A percentile compares a stretch with the other conserved stretches of the same genome.
Conservation (phyloP, 1,284 basidiomycete species). For the Heterobasidion irregulare region DNA sequence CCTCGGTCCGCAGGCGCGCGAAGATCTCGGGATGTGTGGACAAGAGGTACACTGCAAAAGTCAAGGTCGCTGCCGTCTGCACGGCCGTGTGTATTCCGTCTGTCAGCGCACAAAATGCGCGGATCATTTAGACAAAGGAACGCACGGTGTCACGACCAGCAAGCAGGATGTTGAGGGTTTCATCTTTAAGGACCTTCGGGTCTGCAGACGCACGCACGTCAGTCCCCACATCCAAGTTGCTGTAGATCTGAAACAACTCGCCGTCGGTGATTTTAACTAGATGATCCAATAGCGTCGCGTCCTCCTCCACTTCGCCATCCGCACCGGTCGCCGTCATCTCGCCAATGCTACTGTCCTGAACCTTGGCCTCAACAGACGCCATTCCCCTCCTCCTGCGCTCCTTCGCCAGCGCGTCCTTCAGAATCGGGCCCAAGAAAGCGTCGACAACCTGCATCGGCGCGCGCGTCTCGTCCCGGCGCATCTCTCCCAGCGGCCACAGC, state of each 20-base stretch:
- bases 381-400: background rate
- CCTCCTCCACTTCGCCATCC: constrained; percentile 11
- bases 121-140: background rate
- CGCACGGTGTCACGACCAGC: constrained; percentile 33
- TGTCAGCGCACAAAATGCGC: background rate
- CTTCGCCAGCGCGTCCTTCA: constrained; percentile 28
- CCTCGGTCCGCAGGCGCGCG: background rate
- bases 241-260: constrained; percentile 2
- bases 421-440: constrained; percentile 33
- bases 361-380: background rate
- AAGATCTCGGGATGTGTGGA: background rate
- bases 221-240: background rate
- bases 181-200: constrained; percentile 24
- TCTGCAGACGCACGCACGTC: background rate
- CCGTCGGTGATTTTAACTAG: constrained; percentile 25
- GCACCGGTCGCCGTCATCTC: background rate
- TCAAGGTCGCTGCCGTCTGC: background rate
- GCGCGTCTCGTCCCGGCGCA: constrained; percentile 27
- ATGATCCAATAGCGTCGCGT: constrained; percentile 29
- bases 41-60: background rate
- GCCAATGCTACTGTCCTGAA: background rate
- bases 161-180: constrained; percentile 30
- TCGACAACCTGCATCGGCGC: constrained; percentile 30
- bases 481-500: constrained; percentile 20
- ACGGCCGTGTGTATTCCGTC: background rate